These are phyloP conservation scores for Colletotrichum sp. DNA, from an alignment of 2,329 filamentous ascomycete species.

Conservation along the genomic window DNA sequence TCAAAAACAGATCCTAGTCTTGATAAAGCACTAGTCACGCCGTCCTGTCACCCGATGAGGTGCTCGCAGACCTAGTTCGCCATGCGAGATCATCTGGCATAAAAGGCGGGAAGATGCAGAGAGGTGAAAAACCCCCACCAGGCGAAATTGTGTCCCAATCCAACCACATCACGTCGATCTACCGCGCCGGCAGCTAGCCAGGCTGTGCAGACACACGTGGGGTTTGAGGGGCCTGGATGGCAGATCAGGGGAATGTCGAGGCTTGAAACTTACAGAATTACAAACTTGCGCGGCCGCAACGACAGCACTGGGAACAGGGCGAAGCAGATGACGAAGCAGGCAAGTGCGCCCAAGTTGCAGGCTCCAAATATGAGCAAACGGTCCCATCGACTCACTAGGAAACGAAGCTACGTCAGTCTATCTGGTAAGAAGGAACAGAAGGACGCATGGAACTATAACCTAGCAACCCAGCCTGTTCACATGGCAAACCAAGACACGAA, in stretches of 20 bases:
- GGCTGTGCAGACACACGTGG: not conserved
- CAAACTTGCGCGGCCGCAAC: conserved; percentile 89
- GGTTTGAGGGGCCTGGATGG: not conserved
- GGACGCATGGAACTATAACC: conserved; percentile 24
- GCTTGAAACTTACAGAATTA: conserved; percentile 81
- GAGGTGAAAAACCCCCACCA: conserved; percentile 6
- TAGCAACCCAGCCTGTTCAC: conserved; percentile 32
- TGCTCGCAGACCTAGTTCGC: not conserved
- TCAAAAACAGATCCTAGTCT: not conserved
- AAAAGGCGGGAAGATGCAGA: conserved; percentile 40
- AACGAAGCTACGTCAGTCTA: conserved; percentile 32
- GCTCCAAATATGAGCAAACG: conserved; percentile 89
- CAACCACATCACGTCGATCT: not conserved
- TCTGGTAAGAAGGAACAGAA: conserved; percentile 23
- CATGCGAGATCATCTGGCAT: conserved; percentile 32
- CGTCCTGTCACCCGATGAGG: conserved; percentile 11
- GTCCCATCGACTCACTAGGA: conserved; percentile 94
- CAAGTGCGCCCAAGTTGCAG: conserved; percentile 87
- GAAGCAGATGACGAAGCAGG: conserved; percentile 94
- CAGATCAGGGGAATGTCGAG: conserved; percentile 16
- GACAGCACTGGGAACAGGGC: conserved; percentile 85
- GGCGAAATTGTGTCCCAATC: not conserved
- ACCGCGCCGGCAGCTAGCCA: conserved; percentile 5
- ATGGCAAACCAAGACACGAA: conserved; percentile 37
- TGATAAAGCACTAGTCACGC: conserved; percentile 1